Base-by-base conservation (phyloP, 306 rosid species). In the Fragaria vesca region DNA sequence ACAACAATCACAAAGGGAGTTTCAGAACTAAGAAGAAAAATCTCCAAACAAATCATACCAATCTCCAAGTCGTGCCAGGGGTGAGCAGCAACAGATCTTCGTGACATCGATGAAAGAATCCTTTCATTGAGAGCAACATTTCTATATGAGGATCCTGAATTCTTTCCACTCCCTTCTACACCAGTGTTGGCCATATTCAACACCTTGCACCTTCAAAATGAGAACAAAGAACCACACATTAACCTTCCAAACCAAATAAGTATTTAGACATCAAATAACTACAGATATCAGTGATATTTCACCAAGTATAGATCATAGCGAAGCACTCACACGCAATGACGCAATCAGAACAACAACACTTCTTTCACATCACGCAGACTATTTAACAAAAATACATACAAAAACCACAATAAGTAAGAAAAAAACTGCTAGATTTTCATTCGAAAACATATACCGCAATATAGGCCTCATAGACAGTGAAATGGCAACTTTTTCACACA, bases 11-110 rank as follows among this genome's bases (percentile, higher is more conserved):
- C 16, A 58, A 32, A 24, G 36, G 66, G 66, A 26, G 66, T 26
- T 12, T 28, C 68, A 62, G 67, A 79, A 72, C 9, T 55, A 11
- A 47, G 3, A 11, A 26, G 0, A 42, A 78, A 43, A 32, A 6
- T 48, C 45, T 68, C 60, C 32, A 18, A 57, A 43, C 17, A 38
- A 61, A 42, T 12, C 32, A 26, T 82, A 95, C 99, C 97, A 43
- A 95, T 95, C 89, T 95, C 99, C 48, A 95, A 80, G 78, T 95
- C 99, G 62, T 95, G 99, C 99, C 99, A 95, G 40, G 99, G 97
- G 80, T 95, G 99, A 82, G 98, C 98, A 70, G 98, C 98, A 77
- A 92, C 79, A 69, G 96, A 82, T 89, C 97, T 92, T 69, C 93
- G 78, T 0, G 97, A 91, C 89, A 95, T 73, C 0, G 98, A 95